These are phyloP conservation scores for Magnaporthiopsis poae DNA, from an alignment of 2,329 filamentous ascomycete species.

Conservation along the genomic window DNA sequence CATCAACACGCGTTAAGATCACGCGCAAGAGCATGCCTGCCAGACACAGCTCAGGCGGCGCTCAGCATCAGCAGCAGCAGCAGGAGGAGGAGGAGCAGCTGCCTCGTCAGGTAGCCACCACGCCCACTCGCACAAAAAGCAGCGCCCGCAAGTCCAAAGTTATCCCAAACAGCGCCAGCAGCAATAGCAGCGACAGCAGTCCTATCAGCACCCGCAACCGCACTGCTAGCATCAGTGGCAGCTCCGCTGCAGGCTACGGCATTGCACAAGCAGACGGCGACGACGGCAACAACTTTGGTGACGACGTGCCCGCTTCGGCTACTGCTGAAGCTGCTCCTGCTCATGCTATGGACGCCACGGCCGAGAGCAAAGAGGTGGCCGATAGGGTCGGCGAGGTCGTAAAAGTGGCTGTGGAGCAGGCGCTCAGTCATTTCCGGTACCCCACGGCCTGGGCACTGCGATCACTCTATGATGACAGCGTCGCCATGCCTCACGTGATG, in stretches of 20 bases:
- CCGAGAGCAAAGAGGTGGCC: conserved; percentile 32
- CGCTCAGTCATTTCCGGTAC: conserved; percentile 45
- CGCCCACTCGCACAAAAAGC: not conserved
- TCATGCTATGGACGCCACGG: not conserved
- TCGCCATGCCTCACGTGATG: conserved; percentile 40
- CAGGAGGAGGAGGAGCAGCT: too few relatives aligned
- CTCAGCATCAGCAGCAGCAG: not conserved
- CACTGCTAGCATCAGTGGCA: not conserved
- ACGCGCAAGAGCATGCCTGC: conserved; percentile 14
- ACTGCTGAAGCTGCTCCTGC: too few relatives aligned
- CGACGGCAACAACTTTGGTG: too few relatives aligned
- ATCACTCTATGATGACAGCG: conserved; percentile 49
- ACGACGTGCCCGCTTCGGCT: too few relatives aligned
- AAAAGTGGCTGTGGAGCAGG: conserved; percentile 48
- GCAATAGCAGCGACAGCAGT: not conserved
- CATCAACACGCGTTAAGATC: conserved; percentile 19
- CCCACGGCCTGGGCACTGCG: conserved; percentile 54
- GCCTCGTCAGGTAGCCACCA: not conserved
- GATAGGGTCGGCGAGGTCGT: conserved; percentile 36
- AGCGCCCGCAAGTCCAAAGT: not conserved
- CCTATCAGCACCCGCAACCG: not conserved
- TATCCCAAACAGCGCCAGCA: not conserved
- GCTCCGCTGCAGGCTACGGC: too few relatives aligned
- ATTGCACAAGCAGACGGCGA: not conserved
- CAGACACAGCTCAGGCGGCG: conserved; percentile 6